Conservation (phyloP, 192 early-diverging fungal species). For the Chytriomyces confervae region DNA sequence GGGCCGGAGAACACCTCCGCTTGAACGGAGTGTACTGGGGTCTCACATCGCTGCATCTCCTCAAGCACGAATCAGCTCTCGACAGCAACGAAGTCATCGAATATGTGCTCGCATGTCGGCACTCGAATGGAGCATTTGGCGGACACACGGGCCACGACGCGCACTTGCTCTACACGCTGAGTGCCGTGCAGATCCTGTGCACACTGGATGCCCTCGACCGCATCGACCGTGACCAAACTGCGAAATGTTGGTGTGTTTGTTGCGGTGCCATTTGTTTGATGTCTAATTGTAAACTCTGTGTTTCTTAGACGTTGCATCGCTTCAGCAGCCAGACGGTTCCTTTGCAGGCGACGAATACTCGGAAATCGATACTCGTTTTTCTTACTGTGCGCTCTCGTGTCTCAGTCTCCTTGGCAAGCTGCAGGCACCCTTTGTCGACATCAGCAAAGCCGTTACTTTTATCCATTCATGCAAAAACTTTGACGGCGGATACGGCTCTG, state of each 20-base stretch:
- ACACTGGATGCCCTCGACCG: slow-evolving; percentile 81
- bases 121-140: slow-evolving; percentile 90
- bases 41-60: slow-evolving; percentile 76
- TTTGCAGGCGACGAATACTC: slow-evolving; percentile 92
- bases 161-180: slow-evolving; percentile 90
- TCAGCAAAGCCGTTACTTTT: slow-evolving; percentile 71
- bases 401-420: slow-evolving; percentile 77
- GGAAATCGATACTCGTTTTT: slow-evolving; percentile 93
- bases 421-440: slow-evolving; percentile 61
- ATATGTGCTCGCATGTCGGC: slow-evolving; percentile 82
- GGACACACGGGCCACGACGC: slow-evolving; percentile 86
- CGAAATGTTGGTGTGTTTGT: slow-evolving; percentile 64
- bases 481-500: slow-evolving; percentile 94
- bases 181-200: slow-evolving; percentile 85
- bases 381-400: slow-evolving; percentile 81
- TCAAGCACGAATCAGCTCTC: slow-evolving; percentile 70
- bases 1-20: slow-evolving; percentile 89
- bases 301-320: slow-evolving; percentile 62
- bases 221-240: slow-evolving; percentile 69
- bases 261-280: background rate
- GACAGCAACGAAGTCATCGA: slow-evolving; percentile 74
- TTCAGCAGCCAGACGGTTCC: slow-evolving; percentile 74
- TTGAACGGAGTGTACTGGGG: slow-evolving; percentile 95
- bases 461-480: slow-evolving; percentile 86
- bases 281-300: slow-evolving; percentile 6